Conservation (phyloP, 192 early-diverging fungal species). For the Coemansia asiatica region DNA sequence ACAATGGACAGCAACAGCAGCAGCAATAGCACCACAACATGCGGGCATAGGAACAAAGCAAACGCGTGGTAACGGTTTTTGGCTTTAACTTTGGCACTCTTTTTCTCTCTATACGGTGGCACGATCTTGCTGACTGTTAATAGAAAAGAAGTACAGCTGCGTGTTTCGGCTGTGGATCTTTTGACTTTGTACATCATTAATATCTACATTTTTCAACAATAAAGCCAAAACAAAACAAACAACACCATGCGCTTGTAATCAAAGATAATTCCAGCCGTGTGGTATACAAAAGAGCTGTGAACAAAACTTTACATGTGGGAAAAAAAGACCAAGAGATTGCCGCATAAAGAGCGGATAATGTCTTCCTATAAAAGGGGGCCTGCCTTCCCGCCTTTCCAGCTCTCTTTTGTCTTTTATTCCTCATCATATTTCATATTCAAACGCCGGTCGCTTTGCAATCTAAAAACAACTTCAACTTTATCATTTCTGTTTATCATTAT, state of each 20-base stretch:
- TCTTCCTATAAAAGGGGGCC: background rate
- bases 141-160: background rate
- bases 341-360: too few species aligned
- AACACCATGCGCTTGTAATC: background rate
- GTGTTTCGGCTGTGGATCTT: background rate
- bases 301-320: background rate
- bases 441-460: conserved; percentile 7
- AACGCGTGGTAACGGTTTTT: background rate
- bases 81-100: background rate
- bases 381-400: background rate
- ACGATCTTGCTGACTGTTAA: background rate
- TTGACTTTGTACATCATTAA: background rate
- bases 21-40: background rate
- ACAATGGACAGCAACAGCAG: background rate
- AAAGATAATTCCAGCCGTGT: background rate
- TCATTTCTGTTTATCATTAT: background rate
- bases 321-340: background rate
- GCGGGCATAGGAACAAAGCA: background rate
- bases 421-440: background rate
- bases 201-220: background rate
- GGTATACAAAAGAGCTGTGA: background rate
- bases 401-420: background rate
- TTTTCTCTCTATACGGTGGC: background rate
- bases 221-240: background rate
- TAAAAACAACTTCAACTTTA: background rate